Percentiles rank a stretch among this genome's conserved stretches.
Conservation (phyloP, 257 asterid genomes). For the Lavandula angustifolia region DNA sequence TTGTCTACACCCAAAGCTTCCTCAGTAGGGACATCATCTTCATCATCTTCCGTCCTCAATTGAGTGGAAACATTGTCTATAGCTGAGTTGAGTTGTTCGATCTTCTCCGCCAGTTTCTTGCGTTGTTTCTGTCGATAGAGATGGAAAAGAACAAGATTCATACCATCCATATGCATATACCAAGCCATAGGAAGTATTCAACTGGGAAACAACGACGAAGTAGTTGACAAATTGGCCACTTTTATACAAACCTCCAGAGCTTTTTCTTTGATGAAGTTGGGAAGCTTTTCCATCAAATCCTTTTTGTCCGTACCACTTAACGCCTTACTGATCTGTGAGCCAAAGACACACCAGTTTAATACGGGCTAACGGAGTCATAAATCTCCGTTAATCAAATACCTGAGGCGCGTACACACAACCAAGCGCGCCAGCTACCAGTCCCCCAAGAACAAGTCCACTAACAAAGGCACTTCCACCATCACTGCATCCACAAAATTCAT, state of each 20-base stretch:
- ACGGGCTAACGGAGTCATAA: background rate
- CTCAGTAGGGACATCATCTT: slow-evolving; percentile 31
- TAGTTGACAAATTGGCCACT: background rate
- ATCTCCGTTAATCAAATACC: slow-evolving; percentile 38
- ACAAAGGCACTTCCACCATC: slow-evolving; percentile 56
- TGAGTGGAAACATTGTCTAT: slow-evolving; percentile 66
- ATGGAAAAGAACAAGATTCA: background rate
- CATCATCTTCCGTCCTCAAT: slow-evolving; percentile 42
- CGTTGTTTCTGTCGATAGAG: slow-evolving; percentile 60
- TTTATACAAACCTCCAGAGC: slow-evolving; percentile 65
- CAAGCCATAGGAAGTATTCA: background rate
- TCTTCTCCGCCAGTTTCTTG: slow-evolving; percentile 64
- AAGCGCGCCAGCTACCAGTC: slow-evolving; percentile 70
- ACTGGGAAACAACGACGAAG: background rate
- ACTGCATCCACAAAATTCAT: slow-evolving; percentile 38
- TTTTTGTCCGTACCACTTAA: slow-evolving; percentile 69
- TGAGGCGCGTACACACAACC: slow-evolving; percentile 85
- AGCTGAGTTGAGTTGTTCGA: slow-evolving; percentile 68
- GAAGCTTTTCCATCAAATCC: slow-evolving; percentile 80
- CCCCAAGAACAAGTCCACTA: slow-evolving; percentile 87
- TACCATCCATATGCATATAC: background rate
- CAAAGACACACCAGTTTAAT: slow-evolving; percentile 13
- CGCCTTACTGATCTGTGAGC: slow-evolving; percentile 66
- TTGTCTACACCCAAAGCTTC: slow-evolving; percentile 48
- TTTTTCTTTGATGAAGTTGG: slow-evolving; percentile 84